Percentiles rank a stretch among this genome's conserved stretches.
Evolutionary conservation across 495 filamentous ascomycete genomes (phyloP).

Genomic region (Friedmanniomyces endolithicus): DNA sequence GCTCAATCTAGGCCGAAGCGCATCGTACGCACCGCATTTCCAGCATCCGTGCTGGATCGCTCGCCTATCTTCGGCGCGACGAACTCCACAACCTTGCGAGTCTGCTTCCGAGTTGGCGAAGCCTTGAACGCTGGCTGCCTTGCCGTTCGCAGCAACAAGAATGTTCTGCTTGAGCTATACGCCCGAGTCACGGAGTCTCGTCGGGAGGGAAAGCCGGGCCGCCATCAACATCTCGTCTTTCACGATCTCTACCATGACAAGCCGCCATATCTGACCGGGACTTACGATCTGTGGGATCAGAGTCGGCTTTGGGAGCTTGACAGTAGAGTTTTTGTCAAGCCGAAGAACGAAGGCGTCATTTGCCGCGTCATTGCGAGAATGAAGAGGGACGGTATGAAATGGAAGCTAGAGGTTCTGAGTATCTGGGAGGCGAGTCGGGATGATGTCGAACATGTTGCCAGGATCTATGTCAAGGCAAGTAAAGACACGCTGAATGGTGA

Average conservation of each 20-base stretch:
- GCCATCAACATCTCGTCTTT: constrained; percentile 48
- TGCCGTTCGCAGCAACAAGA: constrained; percentile 32
- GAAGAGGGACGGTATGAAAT: constrained; percentile 34
- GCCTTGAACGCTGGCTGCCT: constrained; percentile 36
- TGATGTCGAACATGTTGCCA: constrained; percentile 32
- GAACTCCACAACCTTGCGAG: constrained; percentile 36
- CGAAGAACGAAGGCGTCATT: constrained; percentile 22
- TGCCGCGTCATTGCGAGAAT: constrained; percentile 44
- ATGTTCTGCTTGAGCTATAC: constrained; percentile 45
- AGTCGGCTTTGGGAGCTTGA: constrained; percentile 38
- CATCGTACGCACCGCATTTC: constrained; percentile 40
- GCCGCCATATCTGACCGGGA: constrained; percentile 39
- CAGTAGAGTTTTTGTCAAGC: constrained; percentile 26
- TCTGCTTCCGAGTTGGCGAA: constrained; percentile 50
- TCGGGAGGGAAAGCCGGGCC: constrained; percentile 30
- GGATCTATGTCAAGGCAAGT: constrained; percentile 6
- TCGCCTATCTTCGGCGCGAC: constrained; percentile 42
- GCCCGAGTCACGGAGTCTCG: constrained; percentile 43
- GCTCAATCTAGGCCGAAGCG: constrained; percentile 6
- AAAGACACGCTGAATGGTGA: not conserved
- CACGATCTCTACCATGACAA: constrained; percentile 46
- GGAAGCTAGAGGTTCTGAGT: constrained; percentile 37
- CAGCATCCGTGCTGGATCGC: constrained; percentile 37
- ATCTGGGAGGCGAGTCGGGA: constrained; percentile 44
- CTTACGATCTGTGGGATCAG: constrained; percentile 38